A percentile compares a stretch with the other conserved stretches of the same genome.
Evolutionary conservation across 1,284 basidiomycete genomes (phyloP).

Genomic region (Taiwanofungus camphoratus): DNA sequence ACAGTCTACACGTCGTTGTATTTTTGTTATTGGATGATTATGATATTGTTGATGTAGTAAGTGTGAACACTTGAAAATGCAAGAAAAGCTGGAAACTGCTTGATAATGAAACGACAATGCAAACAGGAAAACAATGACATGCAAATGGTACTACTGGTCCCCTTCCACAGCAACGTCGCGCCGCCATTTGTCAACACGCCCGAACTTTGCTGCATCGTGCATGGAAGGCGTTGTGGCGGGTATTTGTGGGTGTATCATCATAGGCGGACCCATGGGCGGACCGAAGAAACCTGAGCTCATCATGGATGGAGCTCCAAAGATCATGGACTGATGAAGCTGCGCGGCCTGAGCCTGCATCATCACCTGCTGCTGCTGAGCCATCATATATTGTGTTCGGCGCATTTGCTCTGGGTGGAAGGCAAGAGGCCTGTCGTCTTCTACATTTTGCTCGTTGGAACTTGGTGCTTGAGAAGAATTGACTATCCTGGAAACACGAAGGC

Average conservation of each 20-base stretch:
- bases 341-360: constrained; percentile 70
- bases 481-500: constrained; percentile 45
- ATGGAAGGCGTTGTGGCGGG: constrained; percentile 50
- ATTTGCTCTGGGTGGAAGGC: constrained; percentile 73
- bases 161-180: constrained; percentile 68
- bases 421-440: constrained; percentile 49
- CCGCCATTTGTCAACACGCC: constrained; percentile 73
- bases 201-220: constrained; percentile 59
- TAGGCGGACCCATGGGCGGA: constrained; percentile 43
- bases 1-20: constrained; percentile 27
- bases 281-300: constrained; percentile 59
- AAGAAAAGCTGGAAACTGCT: constrained; percentile 4
- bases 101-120: constrained; percentile 5
- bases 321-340: constrained; percentile 68
- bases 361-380: constrained; percentile 58
- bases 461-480: constrained; percentile 2
- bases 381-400: constrained; percentile 65
- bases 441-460: constrained; percentile 11
- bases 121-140: not conserved
- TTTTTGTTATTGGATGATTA: constrained; percentile 21
- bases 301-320: constrained; percentile 60
- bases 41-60: constrained; percentile 10
- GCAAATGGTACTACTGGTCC: constrained; percentile 23
- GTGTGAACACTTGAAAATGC: not conserved
- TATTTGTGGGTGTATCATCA: constrained; percentile 46